These are phyloP conservation scores for Andrographis paniculata DNA, from an alignment of 305 asterid species.

Conservation along the genomic window DNA sequence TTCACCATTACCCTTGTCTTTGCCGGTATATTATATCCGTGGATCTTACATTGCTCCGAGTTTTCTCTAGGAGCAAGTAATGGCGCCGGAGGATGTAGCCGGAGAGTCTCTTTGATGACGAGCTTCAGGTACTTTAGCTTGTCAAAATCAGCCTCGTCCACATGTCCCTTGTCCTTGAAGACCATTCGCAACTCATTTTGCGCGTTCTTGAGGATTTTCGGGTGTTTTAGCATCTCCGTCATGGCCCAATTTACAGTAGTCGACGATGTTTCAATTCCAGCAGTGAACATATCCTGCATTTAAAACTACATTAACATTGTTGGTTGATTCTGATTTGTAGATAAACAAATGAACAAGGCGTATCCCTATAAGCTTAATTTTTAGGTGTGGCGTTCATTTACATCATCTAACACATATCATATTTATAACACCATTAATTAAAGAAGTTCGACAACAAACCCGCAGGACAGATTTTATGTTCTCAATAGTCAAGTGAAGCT, in stretches of 20 bases:
- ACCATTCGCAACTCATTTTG: background rate
- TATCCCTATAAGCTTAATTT: no score
- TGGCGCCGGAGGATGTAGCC: conserved; percentile 6
- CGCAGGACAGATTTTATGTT: background rate
- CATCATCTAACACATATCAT: no score
- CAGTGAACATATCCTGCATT: background rate
- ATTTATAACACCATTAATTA: background rate
- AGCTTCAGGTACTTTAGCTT: background rate
- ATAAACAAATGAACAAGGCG: no score
- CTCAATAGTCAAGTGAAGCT: background rate
- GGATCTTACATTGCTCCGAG: background rate
- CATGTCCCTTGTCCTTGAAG: background rate
- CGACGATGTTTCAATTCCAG: background rate
- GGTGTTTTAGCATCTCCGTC: conserved; percentile 2
- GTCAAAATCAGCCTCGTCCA: background rate
- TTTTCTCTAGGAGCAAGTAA: conserved; percentile 1
- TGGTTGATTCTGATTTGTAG: no score
- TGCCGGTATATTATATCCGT: background rate
- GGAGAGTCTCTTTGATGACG: conserved; percentile 1
- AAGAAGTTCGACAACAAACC: background rate
- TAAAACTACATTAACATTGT: no score
- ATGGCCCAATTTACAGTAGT: conserved; percentile 2
- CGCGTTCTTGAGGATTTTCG: background rate
- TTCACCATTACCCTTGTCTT: background rate
- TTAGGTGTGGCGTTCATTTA: no score